Percentiles rank a stretch among this genome's conserved stretches.
Evolutionary conservation across 176 grass and related monocot genomes (phyloP).

Genomic region (Thinopyrum elongatum): DNA sequence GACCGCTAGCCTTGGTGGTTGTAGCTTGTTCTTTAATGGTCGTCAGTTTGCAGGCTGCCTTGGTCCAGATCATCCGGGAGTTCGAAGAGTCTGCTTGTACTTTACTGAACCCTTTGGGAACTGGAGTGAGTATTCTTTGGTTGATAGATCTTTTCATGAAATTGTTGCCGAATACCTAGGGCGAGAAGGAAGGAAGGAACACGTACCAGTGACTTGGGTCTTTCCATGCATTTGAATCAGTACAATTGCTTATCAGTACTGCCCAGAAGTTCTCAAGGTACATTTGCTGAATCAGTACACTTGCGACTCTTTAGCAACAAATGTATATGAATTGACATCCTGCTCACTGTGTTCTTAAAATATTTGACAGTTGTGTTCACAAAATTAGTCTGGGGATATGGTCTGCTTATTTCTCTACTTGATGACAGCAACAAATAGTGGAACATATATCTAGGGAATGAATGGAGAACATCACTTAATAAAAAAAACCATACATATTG

Average conservation of each 20-base stretch:
- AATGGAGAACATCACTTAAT: background rate
- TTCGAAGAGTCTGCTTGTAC: background rate
- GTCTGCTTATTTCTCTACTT: background rate
- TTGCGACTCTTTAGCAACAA: background rate
- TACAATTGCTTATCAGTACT: background rate
- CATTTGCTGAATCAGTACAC: background rate
- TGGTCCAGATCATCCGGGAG: background rate
- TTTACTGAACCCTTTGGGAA: background rate
- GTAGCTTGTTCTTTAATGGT: background rate
- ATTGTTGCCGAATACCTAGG: background rate
- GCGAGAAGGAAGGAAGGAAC: background rate
- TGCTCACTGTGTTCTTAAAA: background rate
- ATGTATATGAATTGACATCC: background rate
- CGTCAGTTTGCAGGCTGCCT: background rate
- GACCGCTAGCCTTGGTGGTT: background rate
- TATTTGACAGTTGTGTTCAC: background rate
- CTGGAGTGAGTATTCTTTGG: background rate
- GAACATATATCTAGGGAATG: background rate
- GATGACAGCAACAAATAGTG: background rate
- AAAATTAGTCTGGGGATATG: no score
- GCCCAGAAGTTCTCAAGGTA: background rate
- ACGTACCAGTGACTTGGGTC: background rate
- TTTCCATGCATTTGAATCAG: background rate
- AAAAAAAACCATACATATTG: no score
- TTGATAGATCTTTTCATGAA: background rate